Conservation (phyloP, 495 filamentous ascomycete species). For the Aspergillus ostianus region DNA sequence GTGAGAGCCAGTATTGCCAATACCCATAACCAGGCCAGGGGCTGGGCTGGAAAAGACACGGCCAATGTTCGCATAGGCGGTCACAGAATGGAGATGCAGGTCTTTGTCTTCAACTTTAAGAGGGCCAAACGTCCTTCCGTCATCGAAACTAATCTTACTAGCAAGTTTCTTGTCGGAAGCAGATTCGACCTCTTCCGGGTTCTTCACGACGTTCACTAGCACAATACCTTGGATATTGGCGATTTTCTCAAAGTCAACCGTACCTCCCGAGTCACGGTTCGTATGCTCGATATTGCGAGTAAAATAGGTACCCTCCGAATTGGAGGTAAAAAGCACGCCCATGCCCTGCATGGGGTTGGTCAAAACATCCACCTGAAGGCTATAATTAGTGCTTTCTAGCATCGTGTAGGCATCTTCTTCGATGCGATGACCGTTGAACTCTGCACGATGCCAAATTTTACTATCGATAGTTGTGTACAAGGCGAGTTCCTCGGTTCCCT, state of each 20-base stretch:
- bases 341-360: conserved; percentile 62
- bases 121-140: conserved; percentile 73
- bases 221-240: conserved; percentile 86
- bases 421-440: conserved; percentile 79
- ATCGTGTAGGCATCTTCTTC: conserved; percentile 89
- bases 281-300: conserved; percentile 86
- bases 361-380: conserved; percentile 93
- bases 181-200: conserved; percentile 71
- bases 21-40: conserved; percentile 87
- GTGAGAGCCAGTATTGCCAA: conserved; percentile 79
- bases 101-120: conserved; percentile 58
- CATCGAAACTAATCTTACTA: conserved; percentile 88
- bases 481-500: conserved; percentile 82
- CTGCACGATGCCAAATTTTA: conserved; percentile 82
- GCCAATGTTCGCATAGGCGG: conserved; percentile 72
- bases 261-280: conserved; percentile 67
- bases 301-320: conserved; percentile 95
- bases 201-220: conserved; percentile 84
- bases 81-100: conserved; percentile 89
- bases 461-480: conserved; percentile 82
- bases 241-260: conserved; percentile 93
- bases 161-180: conserved; percentile 61
- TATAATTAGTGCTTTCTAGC: conserved; percentile 93
- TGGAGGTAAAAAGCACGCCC: conserved; percentile 87
- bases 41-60: conserved; percentile 92